phyloP scores from a whole-genome alignment of 106 monocot species.

The Vanilla planifolia region DNA sequence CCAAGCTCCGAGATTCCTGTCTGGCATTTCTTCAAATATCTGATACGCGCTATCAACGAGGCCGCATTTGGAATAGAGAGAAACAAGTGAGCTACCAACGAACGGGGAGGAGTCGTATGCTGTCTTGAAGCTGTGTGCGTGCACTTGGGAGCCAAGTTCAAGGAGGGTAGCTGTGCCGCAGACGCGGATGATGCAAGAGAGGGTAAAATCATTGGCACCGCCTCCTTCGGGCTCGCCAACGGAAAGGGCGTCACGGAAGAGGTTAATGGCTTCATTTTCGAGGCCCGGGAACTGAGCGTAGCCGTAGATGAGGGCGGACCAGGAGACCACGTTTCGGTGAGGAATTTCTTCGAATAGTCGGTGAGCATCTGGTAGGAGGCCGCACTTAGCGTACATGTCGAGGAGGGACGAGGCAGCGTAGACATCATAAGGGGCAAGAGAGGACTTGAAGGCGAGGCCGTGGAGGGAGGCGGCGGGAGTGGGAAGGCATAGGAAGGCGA shows the following conservation, averaged over 20 bases:
- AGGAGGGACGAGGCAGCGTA: constrained; percentile 50
- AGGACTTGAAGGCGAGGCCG: constrained; percentile 28
- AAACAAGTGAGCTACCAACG: constrained; percentile 56
- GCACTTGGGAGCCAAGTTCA: constrained; percentile 47
- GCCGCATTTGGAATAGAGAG: constrained; percentile 69
- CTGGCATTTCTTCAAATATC: constrained; percentile 46
- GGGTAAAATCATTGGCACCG: constrained; percentile 54
- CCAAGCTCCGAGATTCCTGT: constrained; percentile 63
- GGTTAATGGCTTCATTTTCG: constrained; percentile 17
- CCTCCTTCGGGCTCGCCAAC: constrained; percentile 1
- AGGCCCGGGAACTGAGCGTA: constrained; percentile 32
- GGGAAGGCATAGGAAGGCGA: constrained; percentile 25
- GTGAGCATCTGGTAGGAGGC: constrained; percentile 22
- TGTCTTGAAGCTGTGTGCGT: constrained; percentile 36
- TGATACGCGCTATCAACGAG: constrained; percentile 37
- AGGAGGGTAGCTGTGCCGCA: constrained; percentile 44
- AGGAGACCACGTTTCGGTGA: constrained; percentile 52
- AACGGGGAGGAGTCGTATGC: constrained; percentile 47
- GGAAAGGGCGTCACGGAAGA: constrained; percentile 37
- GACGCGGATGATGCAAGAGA: constrained; percentile 40
- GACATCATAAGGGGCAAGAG: constrained; percentile 20
- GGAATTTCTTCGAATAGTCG: constrained; percentile 60
- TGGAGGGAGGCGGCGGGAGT: constrained; percentile 26
- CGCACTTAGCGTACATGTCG: constrained; percentile 61
- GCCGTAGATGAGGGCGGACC: constrained; percentile 61